These are phyloP conservation scores for Aphanomyces stellatus DNA, from an alignment of 352 stramenopile species.

Conservation along the genomic window DNA sequence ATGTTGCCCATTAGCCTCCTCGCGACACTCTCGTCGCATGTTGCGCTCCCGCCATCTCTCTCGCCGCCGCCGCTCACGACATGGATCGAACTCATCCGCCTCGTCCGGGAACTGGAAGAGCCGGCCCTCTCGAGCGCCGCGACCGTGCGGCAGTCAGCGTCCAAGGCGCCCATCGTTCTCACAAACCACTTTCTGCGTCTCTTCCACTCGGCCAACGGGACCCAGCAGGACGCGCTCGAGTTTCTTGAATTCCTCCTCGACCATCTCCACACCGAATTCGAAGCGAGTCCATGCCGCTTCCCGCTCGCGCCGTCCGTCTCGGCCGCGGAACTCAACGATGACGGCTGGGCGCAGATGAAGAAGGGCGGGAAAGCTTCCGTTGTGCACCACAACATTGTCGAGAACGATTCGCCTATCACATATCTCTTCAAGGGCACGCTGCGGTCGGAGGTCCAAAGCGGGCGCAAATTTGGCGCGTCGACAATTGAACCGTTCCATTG, in stretches of 20 bases:
- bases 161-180: background rate
- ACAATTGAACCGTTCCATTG: conserved; percentile 84
- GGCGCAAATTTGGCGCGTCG: conserved; percentile 68
- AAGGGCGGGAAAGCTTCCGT: conserved; percentile 70
- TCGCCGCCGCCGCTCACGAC: conserved; percentile 29
- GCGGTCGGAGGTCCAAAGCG: conserved; percentile 46
- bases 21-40: conserved; percentile 51
- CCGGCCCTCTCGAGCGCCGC: conserved; percentile 49
- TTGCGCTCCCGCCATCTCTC: conserved; percentile 34
- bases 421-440: conserved; percentile 79
- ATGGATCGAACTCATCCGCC: conserved; percentile 72
- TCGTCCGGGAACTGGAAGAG: conserved; percentile 76
- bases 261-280: conserved; percentile 75
- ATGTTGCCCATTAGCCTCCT: conserved; percentile 37
- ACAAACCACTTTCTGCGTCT: conserved; percentile 56
- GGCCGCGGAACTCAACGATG: conserved; percentile 32
- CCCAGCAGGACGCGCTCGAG: conserved; percentile 77
- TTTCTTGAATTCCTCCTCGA: conserved; percentile 84
- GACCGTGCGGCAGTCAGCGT: background rate
- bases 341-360: conserved; percentile 72
- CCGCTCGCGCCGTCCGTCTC: background rate
- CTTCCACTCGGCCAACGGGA: conserved; percentile 72
- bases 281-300: conserved; percentile 40
- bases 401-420: conserved; percentile 63
- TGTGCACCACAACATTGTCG: conserved; percentile 64